These are phyloP conservation scores for Sporothrix phasma DNA, from an alignment of 2,329 filamentous ascomycete genomes.

Conservation along the genomic window DNA sequence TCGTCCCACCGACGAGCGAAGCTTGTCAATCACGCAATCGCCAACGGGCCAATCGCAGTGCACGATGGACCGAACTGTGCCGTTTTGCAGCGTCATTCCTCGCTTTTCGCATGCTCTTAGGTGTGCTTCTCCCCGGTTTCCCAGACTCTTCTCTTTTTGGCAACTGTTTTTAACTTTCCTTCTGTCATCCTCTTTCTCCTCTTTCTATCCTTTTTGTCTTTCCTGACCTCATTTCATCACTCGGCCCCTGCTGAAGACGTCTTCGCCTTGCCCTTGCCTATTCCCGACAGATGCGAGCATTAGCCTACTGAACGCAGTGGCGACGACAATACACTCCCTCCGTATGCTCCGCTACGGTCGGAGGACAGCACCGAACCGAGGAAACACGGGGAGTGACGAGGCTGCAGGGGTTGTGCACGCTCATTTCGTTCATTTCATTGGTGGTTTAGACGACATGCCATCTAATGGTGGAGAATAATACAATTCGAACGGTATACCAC, in stretches of 20 bases:
- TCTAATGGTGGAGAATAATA: not conserved
- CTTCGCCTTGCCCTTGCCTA: not conserved
- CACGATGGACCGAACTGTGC: not conserved
- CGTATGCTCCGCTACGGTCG: no score
- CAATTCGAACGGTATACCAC: not conserved
- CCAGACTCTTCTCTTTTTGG: not conserved
- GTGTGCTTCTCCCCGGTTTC: not conserved
- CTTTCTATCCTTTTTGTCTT: not conserved
- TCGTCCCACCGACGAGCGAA: constrained; percentile 5
- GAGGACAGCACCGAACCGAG: not conserved
- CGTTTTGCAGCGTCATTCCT: not conserved
- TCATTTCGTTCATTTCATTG: not conserved
- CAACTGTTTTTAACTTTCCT: not conserved
- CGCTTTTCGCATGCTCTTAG: not conserved
- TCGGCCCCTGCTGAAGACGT: not conserved
- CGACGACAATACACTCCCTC: not conserved
- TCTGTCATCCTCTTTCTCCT: not conserved
- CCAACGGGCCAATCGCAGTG: constrained; percentile 14
- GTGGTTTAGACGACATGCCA: not conserved
- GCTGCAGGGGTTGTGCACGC: not conserved
- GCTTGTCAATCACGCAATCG: constrained; percentile 18
- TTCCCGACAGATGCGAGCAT: no score
- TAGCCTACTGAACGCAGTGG: not conserved
- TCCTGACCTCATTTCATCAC: constrained; percentile 13
- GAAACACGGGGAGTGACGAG: not conserved